phyloP scores from a whole-genome alignment of 345 rosid species.

The Arabidopsis suecica region DNA sequence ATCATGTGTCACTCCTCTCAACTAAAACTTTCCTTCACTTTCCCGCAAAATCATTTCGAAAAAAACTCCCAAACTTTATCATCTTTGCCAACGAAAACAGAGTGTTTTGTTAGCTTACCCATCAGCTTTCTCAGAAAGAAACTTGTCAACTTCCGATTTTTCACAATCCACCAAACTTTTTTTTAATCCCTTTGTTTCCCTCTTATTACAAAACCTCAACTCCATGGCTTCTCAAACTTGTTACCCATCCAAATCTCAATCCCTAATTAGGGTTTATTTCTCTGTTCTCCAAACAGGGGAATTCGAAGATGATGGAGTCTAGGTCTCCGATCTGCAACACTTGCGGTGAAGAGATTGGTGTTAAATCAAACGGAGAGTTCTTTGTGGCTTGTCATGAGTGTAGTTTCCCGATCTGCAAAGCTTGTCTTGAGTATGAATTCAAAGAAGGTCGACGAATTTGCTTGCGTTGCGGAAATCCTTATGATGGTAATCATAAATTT shows the following conservation, averaged over 20 bases:
- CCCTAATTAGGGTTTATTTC: constrained; percentile 32
- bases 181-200: constrained; percentile 4
- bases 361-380: constrained; percentile 63
- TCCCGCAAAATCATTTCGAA: constrained; percentile 59
- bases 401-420: constrained; percentile 85
- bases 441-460: constrained; percentile 84
- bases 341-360: constrained; percentile 81
- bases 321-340: constrained; percentile 78
- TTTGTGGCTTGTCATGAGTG: constrained; percentile 90
- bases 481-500: constrained; percentile 56
- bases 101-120: constrained; percentile 36
- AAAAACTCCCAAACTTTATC: constrained; percentile 36
- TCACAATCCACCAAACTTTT: constrained; percentile 56
- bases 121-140: constrained; percentile 47
- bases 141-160: constrained; percentile 62
- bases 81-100: constrained; percentile 38
- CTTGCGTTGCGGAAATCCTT: constrained; percentile 80
- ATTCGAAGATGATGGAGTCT: constrained; percentile 72
- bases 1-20: constrained; percentile 41
- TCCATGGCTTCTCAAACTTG: constrained; percentile 35
- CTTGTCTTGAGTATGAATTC: constrained; percentile 81
- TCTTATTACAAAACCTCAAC: constrained; percentile 42
- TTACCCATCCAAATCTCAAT: constrained; percentile 23
- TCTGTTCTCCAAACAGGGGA: constrained; percentile 17
- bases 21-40: constrained; percentile 63